A percentile compares a stretch with the other conserved stretches of the same genome.
Conservation (phyloP, 805 yeast genomes). For the Zygotorulaspora danielsina region DNA sequence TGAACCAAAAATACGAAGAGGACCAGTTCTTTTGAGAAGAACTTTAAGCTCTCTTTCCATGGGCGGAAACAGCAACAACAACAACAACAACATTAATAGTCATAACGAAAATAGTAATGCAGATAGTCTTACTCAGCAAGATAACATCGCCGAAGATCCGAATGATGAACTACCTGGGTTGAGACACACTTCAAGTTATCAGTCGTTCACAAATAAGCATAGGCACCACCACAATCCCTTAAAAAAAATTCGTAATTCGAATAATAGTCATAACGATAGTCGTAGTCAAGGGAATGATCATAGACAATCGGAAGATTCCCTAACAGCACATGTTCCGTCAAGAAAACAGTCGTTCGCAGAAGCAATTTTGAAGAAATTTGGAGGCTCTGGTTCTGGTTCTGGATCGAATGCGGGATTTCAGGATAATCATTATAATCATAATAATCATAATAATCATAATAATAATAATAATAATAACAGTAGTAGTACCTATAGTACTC, state of each 20-base stretch:
- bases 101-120: slow-evolving; percentile 2
- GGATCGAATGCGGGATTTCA: slow-evolving; percentile 2
- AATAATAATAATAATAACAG: background rate
- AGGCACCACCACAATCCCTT: background rate
- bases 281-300: background rate
- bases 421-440: slow-evolving; percentile 3
- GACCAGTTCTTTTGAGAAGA: slow-evolving; percentile 17
- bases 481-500: too few relatives aligned
- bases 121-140: slow-evolving; percentile 1
- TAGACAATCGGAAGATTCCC: background rate
- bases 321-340: slow-evolving; percentile 9
- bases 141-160: slow-evolving; percentile 2
- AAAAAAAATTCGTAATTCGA: background rate
- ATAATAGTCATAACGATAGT: background rate
- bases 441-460: background rate
- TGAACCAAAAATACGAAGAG: slow-evolving; percentile 14
- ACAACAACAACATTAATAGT: background rate
- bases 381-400: slow-evolving; percentile 21
- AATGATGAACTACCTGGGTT: background rate
- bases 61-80: slow-evolving; percentile 6
- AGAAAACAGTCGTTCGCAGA: slow-evolving; percentile 30
- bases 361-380: slow-evolving; percentile 23
- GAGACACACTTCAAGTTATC: slow-evolving; percentile 1
- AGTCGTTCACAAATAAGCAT: slow-evolving; percentile 1
- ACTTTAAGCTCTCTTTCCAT: slow-evolving; percentile 28